Conservation (phyloP, 2,329 filamentous ascomycete genomes). For the Fusarium xyrophilum region DNA sequence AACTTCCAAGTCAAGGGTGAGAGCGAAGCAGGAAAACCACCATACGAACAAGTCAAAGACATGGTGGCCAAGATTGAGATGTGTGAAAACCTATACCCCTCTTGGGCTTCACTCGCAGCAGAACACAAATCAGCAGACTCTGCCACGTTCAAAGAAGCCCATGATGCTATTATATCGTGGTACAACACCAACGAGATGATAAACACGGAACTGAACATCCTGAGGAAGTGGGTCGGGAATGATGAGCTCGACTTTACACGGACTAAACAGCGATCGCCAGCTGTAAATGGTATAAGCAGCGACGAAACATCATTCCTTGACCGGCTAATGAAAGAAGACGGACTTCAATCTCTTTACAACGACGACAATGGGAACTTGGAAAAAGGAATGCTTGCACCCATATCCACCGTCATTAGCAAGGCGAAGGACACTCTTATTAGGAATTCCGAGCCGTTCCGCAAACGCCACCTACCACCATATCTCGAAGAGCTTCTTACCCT, state of each 20-base stretch:
- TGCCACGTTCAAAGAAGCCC: conserved; percentile 78
- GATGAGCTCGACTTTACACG: conserved; percentile 90
- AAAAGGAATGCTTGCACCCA: conserved; percentile 82
- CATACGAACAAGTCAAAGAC: conserved; percentile 87
- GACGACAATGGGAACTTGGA: conserved; percentile 58
- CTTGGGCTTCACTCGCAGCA: conserved; percentile 73
- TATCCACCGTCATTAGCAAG: conserved; percentile 88
- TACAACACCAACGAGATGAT: conserved; percentile 97
- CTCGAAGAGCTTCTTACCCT: conserved; percentile 95
- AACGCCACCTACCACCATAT: conserved; percentile 91
- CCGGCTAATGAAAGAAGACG: conserved; percentile 93
- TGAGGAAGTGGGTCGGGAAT: conserved; percentile 97
- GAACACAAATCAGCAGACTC: conserved; percentile 81
- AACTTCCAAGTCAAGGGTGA: conserved; percentile 94
- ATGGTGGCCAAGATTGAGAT: conserved; percentile 90
- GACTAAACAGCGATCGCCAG: conserved; percentile 70
- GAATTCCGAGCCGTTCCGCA: conserved; percentile 83
- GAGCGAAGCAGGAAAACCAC: conserved; percentile 86
- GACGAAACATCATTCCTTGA: conserved; percentile 96
- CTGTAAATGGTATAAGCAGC: conserved; percentile 70
- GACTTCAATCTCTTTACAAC: conserved; percentile 87
- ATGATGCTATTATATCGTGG: conserved; percentile 91
- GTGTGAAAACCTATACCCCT: conserved; percentile 85
- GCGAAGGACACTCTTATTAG: conserved; percentile 89
- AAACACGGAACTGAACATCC: conserved; percentile 88